A percentile compares a stretch with the other conserved stretches of the same genome.
phyloP scores from a whole-genome alignment of 768 basidiomycete genomes.

The Gloeopeniophorella convolvens region DNA sequence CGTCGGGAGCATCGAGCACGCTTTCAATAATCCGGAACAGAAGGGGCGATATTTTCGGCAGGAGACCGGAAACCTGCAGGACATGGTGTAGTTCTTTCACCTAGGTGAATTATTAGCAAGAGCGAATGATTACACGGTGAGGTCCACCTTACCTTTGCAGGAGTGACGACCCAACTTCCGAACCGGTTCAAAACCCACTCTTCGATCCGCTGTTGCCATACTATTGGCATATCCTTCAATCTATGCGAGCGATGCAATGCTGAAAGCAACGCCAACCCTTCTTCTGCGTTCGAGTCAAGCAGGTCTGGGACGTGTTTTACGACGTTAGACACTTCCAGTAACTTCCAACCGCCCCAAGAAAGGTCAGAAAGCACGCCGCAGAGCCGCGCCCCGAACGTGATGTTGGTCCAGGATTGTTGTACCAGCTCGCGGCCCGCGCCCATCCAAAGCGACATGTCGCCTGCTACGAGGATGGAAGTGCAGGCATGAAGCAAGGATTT shows the following conservation, averaged over 20 bases:
- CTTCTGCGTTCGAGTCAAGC: slow-evolving; percentile 37
- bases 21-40: slow-evolving; percentile 41
- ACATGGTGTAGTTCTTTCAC: slow-evolving; percentile 48
- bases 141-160: slow-evolving; percentile 33
- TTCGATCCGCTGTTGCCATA: slow-evolving; percentile 52
- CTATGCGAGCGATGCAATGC: slow-evolving; percentile 41
- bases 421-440: slow-evolving; percentile 48
- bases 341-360: slow-evolving; percentile 74
- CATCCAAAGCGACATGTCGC: slow-evolving; percentile 37
- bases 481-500: slow-evolving; percentile 30
- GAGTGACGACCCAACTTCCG: slow-evolving; percentile 33
- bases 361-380: slow-evolving; percentile 57
- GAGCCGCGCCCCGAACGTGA: slow-evolving; percentile 45
- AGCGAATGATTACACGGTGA: neutral
- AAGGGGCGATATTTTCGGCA: slow-evolving; percentile 38
- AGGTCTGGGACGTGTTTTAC: slow-evolving; percentile 43
- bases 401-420: slow-evolving; percentile 38
- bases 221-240: slow-evolving; percentile 50
- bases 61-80: slow-evolving; percentile 44
- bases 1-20: slow-evolving; percentile 29
- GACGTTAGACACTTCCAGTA: slow-evolving; percentile 55
- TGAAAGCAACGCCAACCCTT: slow-evolving; percentile 45
- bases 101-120: slow-evolving; percentile 28
- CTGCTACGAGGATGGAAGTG: slow-evolving; percentile 33
- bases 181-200: slow-evolving; percentile 41